Percentiles rank a stretch among this genome's conserved stretches.
phyloP scores from a whole-genome alignment of 805 yeast species.

The Kodamaea fukazawae region DNA sequence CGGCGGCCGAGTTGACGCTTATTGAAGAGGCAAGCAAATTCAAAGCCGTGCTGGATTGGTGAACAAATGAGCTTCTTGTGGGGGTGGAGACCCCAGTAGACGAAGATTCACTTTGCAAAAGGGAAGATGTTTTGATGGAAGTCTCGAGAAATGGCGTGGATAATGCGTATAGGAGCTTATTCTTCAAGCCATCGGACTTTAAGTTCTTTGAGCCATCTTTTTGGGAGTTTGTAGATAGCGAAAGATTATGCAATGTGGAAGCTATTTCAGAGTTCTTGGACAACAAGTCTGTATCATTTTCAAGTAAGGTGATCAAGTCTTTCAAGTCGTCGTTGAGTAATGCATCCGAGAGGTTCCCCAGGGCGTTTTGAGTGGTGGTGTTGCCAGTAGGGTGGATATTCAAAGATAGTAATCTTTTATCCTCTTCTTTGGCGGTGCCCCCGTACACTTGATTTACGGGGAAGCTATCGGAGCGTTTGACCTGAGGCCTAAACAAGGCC shows the following conservation, averaged over 20 bases:
- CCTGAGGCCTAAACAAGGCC: constrained; percentile 40
- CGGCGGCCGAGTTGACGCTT: constrained; percentile 6
- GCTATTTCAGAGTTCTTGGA: constrained; percentile 42
- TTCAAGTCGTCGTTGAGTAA: constrained; percentile 41
- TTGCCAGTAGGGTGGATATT: background rate
- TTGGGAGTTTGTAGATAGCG: constrained; percentile 40
- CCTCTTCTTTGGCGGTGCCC: constrained; percentile 8
- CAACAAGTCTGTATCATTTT: constrained; percentile 31
- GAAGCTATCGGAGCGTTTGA: constrained; percentile 36
- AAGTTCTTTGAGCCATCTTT: constrained; percentile 17
- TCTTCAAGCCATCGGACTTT: constrained; percentile 42
- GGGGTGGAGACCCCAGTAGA: constrained; percentile 18
- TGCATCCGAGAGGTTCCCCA: constrained; percentile 6
- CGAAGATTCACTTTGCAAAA: constrained; percentile 10
- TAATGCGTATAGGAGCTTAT: constrained; percentile 55
- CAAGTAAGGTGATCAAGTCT: constrained; percentile 49
- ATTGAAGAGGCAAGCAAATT: constrained; percentile 18
- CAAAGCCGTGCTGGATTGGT: constrained; percentile 23
- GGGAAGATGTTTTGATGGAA: constrained; percentile 18
- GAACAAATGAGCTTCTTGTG: constrained; percentile 6
- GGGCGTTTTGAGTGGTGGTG: background rate
- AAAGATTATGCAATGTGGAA: constrained; percentile 55
- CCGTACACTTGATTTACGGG: constrained; percentile 23
- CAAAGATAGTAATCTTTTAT: constrained; percentile 6
- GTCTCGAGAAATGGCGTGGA: constrained; percentile 64